Evolutionary conservation across 257 asterid species (phyloP), one percentile per base, ranked within the genome.

Genomic region (Lantana camara): DNA sequence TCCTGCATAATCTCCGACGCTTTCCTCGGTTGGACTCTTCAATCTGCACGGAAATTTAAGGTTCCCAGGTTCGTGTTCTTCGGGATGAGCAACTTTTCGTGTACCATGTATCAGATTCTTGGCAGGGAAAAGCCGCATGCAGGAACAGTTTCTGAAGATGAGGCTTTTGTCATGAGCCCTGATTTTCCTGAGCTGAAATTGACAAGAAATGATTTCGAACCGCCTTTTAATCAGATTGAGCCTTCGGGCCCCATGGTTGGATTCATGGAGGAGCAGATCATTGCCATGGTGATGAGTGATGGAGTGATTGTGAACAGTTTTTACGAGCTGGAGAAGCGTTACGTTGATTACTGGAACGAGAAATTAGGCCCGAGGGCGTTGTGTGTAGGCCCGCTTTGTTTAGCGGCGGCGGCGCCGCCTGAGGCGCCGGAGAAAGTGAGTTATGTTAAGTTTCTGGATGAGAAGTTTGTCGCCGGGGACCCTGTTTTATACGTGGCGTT

Each of bases 401-500:
- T 64, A 35, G 83, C 76, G 24, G 73, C 65, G 51, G 23, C n/a
- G 32, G 20, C 63, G 3, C 23, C 30, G 12, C 4, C 29, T 1
- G 47, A 14, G 1, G 5, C 32, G 4, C 8, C 12, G 54, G 67
- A 74, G 17, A 63, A 51, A 24, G 64, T 77, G 4, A 38, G 11
- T 1, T 73, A 83, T 53, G 44, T 72, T 9, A 46, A 50, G 2
- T 88, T 85, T 72, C 77, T 91, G 51, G 88, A 90, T 9, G 51
- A 30, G 11, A 85, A 74, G 15, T 20, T 70, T 24, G 57, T 65
- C 0, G 24, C 48, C 11, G 73, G 73, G n/a, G 73, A 51, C 1
- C 54, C 75, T 1, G 94, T 91, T 59, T 1, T 91, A 63, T 91
- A 86, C 23, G 91, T 88, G 0, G 79, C 96, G 24, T 91, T 91